These are phyloP conservation scores for Malassezia pachydermatis DNA, from an alignment of 1,284 basidiomycete species.

Conservation along the genomic window DNA sequence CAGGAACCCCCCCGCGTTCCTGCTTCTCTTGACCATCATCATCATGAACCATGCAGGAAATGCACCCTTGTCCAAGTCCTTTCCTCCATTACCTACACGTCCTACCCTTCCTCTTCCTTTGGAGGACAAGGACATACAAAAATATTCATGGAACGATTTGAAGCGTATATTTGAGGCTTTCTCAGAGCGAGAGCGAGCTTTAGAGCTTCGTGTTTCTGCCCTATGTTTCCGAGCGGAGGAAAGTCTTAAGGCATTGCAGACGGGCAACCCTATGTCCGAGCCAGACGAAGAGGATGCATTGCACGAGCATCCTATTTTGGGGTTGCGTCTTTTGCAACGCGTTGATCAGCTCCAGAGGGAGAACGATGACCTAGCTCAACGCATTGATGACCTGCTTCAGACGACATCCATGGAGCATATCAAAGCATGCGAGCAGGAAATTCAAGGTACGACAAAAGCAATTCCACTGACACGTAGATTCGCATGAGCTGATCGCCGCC, in stretches of 20 bases:
- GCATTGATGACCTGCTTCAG: background rate
- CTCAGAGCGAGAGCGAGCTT: constrained; percentile 10
- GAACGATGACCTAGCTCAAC: constrained; percentile 9
- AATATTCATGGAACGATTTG: background rate
- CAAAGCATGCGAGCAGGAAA: background rate
- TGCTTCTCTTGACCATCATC: no score
- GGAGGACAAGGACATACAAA: background rate
- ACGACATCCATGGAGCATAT: background rate
- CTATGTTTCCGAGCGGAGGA: constrained; percentile 6
- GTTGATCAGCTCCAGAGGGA: constrained; percentile 12
- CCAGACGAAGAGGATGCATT: background rate
- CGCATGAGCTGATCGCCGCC: constrained; percentile 9
- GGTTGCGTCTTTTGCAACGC: constrained; percentile 11
- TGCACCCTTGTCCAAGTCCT: background rate
- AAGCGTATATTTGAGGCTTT: constrained; percentile 3
- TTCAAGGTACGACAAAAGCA: constrained; percentile 5
- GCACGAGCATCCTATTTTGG: constrained; percentile 1
- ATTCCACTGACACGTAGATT: constrained; percentile 8
- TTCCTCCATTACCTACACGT: background rate
- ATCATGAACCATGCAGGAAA: no score
- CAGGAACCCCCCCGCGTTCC: no score
- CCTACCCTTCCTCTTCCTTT: background rate
- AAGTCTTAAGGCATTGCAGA: background rate
- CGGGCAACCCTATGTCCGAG: no score
- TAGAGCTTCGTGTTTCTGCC: constrained; percentile 8